Conservation (phyloP, 1,284 basidiomycete genomes). For the Coriolopsis trogii region DNA sequence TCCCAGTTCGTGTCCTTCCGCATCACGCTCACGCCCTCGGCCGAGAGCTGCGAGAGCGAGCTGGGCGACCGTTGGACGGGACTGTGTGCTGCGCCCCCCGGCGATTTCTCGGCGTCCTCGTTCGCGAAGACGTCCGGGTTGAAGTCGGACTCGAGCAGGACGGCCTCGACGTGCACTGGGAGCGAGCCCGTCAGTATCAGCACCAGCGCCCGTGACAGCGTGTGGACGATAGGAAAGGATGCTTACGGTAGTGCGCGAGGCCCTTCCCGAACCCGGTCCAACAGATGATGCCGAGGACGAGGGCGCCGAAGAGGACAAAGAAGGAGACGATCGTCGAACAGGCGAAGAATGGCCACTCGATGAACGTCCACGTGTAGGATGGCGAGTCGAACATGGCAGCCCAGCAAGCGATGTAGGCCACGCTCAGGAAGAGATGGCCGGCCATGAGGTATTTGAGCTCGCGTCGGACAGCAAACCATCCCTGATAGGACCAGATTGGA, state of each 20-base stretch:
- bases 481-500: conserved; percentile 37
- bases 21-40: conserved; percentile 18
- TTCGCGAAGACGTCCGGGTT: conserved; percentile 47
- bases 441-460: conserved; percentile 48
- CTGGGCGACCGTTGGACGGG: conserved; percentile 15
- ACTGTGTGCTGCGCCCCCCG: conserved; percentile 30
- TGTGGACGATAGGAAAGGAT: background rate
- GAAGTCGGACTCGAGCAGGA: conserved; percentile 46
- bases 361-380: conserved; percentile 56
- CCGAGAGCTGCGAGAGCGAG: conserved; percentile 15
- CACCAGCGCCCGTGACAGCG: background rate
- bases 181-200: background rate
- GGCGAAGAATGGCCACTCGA: conserved; percentile 59
- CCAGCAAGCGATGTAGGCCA: conserved; percentile 46
- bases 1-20: conserved; percentile 31
- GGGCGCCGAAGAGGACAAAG: conserved; percentile 46
- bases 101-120: conserved; percentile 25
- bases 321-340: conserved; percentile 50
- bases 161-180: conserved; percentile 48
- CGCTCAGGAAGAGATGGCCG: conserved; percentile 44
- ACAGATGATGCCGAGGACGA: conserved; percentile 49
- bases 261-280: conserved; percentile 55
- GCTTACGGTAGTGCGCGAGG: conserved; percentile 50
- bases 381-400: conserved; percentile 55
- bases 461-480: conserved; percentile 54